A percentile compares a stretch with the other conserved stretches of the same genome.
These are phyloP conservation scores for bread wheat (Triticum aestivum) DNA, from an alignment of 176 grass and related monocot genomes.

Conservation along the genomic window DNA sequence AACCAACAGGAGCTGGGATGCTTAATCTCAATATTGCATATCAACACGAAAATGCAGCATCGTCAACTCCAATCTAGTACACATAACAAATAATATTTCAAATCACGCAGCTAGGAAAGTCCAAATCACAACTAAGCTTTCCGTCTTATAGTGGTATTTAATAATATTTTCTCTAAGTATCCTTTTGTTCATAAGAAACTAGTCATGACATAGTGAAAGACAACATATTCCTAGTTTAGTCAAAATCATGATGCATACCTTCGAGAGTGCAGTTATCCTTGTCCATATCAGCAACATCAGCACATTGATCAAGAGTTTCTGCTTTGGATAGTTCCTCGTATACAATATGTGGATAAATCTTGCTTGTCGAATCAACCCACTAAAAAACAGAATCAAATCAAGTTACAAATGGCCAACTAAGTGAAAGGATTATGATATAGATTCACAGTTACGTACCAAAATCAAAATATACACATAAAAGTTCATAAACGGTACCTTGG, in stretches of 20 bases:
- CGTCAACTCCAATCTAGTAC: neutral
- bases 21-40: neutral
- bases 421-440: constrained; percentile 12
- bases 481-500: constrained; percentile 46
- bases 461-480: constrained; percentile 20
- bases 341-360: constrained; percentile 92
- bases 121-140: neutral
- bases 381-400: constrained; percentile 35
- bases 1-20: neutral
- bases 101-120: neutral
- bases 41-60: constrained; percentile 2
- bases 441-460: constrained; percentile 12
- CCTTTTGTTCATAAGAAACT: neutral
- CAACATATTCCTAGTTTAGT: neutral
- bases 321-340: constrained; percentile 73
- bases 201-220: neutral
- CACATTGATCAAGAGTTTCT: constrained; percentile 55
- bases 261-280: constrained; percentile 61
- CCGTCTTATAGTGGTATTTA: neutral
- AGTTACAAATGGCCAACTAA: constrained; percentile 7
- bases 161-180: neutral
- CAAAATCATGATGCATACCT: constrained; percentile 46
- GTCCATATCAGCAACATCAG: constrained; percentile 26
- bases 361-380: constrained; percentile 64
- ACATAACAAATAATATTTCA: neutral